These are phyloP conservation scores for Mortierella sp. DNA, from an alignment of 371 early-diverging fungal genomes.

Conservation along the genomic window DNA sequence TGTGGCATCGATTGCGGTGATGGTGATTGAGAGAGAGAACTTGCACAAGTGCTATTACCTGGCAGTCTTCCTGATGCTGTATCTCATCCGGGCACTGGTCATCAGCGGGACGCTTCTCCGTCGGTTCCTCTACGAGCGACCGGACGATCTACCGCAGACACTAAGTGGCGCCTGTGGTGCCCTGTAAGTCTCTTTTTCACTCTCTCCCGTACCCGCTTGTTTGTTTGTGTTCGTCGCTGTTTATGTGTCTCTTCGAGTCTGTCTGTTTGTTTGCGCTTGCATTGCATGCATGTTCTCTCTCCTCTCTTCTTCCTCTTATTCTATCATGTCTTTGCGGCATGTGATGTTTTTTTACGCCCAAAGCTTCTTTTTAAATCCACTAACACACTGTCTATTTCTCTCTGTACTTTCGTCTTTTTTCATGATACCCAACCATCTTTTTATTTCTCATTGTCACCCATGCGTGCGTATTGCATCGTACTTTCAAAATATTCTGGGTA, in stretches of 20 bases:
- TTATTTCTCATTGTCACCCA: background rate
- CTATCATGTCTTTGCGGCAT: constrained; percentile 1
- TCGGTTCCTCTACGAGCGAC: constrained; percentile 44
- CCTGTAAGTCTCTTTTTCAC: constrained; percentile 41
- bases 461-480: background rate
- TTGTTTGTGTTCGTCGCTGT: background rate
- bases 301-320: background rate
- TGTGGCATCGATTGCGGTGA: constrained; percentile 18
- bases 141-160: constrained; percentile 43
- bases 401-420: background rate
- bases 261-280: constrained; percentile 1
- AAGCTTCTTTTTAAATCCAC: background rate
- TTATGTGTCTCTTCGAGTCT: background rate
- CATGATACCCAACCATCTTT: background rate
- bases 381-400: background rate
- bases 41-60: constrained; percentile 26
- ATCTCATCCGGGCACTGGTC: constrained; percentile 38
- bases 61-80: constrained; percentile 32
- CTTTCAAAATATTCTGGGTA: background rate
- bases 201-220: too few relatives aligned
- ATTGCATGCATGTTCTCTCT: background rate
- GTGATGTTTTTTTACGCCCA: constrained; percentile 11
- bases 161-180: constrained; percentile 43
- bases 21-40: constrained; percentile 28
- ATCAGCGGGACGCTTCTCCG: constrained; percentile 28